Percentiles rank a stretch among this genome's conserved stretches.
These are phyloP conservation scores for Erigeron philadelphicus DNA, from an alignment of 140 eudicot species.

Conservation along the genomic window DNA sequence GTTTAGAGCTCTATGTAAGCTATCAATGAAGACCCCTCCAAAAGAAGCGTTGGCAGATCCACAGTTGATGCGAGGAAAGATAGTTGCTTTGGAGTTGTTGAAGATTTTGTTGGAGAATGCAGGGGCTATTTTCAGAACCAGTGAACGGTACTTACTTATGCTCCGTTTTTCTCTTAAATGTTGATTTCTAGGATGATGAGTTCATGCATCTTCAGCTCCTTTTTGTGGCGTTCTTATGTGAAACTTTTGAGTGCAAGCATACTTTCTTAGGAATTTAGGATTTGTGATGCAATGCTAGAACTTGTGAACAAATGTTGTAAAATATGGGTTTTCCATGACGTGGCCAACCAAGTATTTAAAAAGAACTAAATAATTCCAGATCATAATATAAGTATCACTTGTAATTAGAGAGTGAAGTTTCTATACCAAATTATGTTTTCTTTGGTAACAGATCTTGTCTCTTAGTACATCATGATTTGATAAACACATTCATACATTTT, in stretches of 20 bases:
- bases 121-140: constrained; percentile 85
- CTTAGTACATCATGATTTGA: constrained; percentile 12
- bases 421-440: background rate
- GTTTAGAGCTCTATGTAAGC: constrained; percentile 89
- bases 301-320: constrained; percentile 14
- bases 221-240: background rate
- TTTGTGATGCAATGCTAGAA: constrained; percentile 9
- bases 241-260: constrained; percentile 12
- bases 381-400: constrained; percentile 16
- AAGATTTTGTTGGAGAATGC: constrained; percentile 97
- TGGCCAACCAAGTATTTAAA: constrained; percentile 2
- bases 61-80: constrained; percentile 83
- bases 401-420: constrained; percentile 3
- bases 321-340: background rate
- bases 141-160: constrained; percentile 62
- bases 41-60: constrained; percentile 87
- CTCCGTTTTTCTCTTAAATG: constrained; percentile 6
- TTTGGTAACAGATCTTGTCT: constrained; percentile 8
- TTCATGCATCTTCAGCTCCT: background rate
- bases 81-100: constrained; percentile 91
- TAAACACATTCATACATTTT: background rate
- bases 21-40: constrained; percentile 96
- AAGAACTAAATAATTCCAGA: constrained; percentile 11
- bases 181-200: constrained; percentile 15
- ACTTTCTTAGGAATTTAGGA: constrained; percentile 11